A percentile compares a stretch with the other conserved stretches of the same genome.
These are phyloP conservation scores for Hymenoscyphus linearis DNA, from an alignment of 2,329 filamentous ascomycete genomes.

Conservation along the genomic window DNA sequence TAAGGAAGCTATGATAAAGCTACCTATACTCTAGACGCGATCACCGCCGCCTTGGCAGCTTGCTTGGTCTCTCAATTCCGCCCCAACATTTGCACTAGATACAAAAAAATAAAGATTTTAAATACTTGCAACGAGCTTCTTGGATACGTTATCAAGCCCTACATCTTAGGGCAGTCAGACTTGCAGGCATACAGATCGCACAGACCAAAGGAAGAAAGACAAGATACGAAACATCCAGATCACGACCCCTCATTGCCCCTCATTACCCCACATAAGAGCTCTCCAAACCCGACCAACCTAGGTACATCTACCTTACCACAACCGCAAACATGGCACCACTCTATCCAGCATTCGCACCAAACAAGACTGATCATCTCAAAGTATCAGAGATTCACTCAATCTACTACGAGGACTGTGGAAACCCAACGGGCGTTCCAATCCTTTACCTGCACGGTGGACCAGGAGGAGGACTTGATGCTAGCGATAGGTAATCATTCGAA, in stretches of 20 bases:
- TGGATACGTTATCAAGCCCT: no score
- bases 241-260: neutral
- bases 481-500: slow-evolving; percentile 33
- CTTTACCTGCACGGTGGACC: slow-evolving; percentile 42
- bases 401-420: slow-evolving; percentile 29
- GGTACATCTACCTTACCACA: neutral
- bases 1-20: no score
- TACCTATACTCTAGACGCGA: no score
- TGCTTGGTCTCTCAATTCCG: no score
- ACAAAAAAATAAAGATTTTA: neutral
- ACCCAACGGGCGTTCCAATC: slow-evolving; percentile 28
- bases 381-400: slow-evolving; percentile 28
- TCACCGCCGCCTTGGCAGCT: no score
- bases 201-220: neutral
- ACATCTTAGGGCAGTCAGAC: neutral
- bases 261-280: neutral
- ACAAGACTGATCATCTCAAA: slow-evolving; percentile 26
- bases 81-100: no score
- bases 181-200: neutral
- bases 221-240: neutral
- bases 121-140: neutral
- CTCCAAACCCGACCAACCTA: no score
- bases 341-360: slow-evolving; percentile 23
- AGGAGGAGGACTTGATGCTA: slow-evolving; percentile 34
- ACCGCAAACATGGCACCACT: slow-evolving; percentile 24